Percentiles rank a stretch among this genome's conserved stretches.
Conservation (phyloP, 768 basidiomycete species). For the Naganishia randhawae region DNA sequence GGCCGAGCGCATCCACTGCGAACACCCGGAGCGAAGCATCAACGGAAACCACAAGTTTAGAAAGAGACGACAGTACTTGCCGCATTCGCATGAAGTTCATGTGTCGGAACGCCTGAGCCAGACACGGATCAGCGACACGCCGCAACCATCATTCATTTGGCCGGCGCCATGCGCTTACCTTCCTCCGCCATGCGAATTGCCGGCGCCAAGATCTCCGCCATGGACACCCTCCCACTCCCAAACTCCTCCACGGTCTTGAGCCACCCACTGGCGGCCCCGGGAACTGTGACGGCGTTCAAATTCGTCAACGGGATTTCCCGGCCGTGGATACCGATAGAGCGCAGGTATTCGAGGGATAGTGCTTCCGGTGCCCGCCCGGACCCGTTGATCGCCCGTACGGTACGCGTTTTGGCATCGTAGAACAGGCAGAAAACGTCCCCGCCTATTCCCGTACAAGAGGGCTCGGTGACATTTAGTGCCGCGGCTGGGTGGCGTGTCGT, state of each 20-base stretch:
- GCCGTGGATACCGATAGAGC: constrained; percentile 65
- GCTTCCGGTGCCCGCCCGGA: constrained; percentile 82
- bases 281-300: constrained; percentile 69
- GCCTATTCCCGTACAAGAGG: constrained; percentile 77
- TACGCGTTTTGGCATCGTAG: constrained; percentile 76
- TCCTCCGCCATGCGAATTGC: constrained; percentile 88
- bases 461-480: constrained; percentile 76
- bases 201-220: constrained; percentile 75
- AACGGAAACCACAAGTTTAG: neutral
- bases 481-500: constrained; percentile 59
- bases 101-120: constrained; percentile 16
- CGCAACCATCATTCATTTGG: too few relatives aligned
- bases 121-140: neutral
- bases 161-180: constrained; percentile 58
- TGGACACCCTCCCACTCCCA: constrained; percentile 67
- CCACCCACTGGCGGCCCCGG: constrained; percentile 93
- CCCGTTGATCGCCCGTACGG: constrained; percentile 84
- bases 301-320: constrained; percentile 70
- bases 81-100: constrained; percentile 17
- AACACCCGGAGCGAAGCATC: constrained; percentile 12
- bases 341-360: constrained; percentile 69
- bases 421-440: constrained; percentile 71
- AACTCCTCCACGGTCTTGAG: constrained; percentile 78
- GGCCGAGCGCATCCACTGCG: constrained; percentile 37
- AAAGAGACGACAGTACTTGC: neutral